These are phyloP conservation scores for Baudoinia panamericana DNA, from an alignment of 495 filamentous ascomycete species.

Conservation along the genomic window DNA sequence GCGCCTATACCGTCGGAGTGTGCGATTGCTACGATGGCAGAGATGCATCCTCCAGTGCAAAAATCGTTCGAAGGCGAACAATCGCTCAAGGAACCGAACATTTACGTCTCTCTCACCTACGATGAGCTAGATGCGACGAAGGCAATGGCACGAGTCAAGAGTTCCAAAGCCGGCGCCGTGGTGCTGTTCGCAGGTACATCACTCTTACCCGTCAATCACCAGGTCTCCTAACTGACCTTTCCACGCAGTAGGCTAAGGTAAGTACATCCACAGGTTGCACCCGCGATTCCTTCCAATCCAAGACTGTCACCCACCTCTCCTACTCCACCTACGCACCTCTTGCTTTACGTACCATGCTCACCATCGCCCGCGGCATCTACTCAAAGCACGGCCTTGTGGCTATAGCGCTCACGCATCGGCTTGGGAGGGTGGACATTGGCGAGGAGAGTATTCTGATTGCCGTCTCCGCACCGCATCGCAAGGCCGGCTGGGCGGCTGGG, in stretches of 20 bases:
- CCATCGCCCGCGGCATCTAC: conserved; percentile 49
- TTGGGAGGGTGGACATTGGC: conserved; percentile 71
- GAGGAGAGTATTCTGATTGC: conserved; percentile 91
- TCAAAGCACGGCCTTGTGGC: conserved; percentile 48
- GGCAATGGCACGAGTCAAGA: conserved; percentile 55
- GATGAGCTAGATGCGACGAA: conserved; percentile 43
- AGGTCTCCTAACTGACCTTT: conserved; percentile 2
- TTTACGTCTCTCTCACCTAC: conserved; percentile 53
- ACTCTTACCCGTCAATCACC: not conserved
- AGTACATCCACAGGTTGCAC: conserved; percentile 54
- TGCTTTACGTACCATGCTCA: conserved; percentile 59
- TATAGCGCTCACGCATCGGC: conserved; percentile 72
- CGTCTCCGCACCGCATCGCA: conserved; percentile 73
- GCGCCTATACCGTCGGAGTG: no score
- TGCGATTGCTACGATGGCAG: no score
- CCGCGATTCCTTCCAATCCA: conserved; percentile 63
- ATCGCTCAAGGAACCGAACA: conserved; percentile 20
- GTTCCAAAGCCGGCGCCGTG: conserved; percentile 73
- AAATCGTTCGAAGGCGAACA: conserved; percentile 12
- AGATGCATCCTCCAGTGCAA: no score
- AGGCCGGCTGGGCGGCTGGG: conserved; percentile 74
- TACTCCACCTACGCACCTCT: conserved; percentile 73
- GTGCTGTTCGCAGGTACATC: conserved; percentile 66
- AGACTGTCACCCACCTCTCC: conserved; percentile 60
- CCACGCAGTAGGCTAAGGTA: conserved; percentile 1